Base-by-base conservation (phyloP, 1,284 basidiomycete genomes). In the Thecaphora thlaspeos region DNA sequence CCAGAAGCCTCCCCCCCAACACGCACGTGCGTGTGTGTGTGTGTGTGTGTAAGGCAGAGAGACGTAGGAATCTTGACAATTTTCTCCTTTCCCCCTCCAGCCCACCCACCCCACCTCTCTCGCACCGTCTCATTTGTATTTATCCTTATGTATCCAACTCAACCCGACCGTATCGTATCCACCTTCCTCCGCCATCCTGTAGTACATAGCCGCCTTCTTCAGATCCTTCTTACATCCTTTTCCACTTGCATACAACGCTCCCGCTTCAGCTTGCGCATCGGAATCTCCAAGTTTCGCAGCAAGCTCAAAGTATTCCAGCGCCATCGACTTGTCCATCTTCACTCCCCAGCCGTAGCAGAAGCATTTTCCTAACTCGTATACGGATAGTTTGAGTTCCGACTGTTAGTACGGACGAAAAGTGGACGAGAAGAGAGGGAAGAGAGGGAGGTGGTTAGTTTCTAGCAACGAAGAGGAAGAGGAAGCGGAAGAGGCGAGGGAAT, bases 271-370 rank as follows among this genome's bases (percentile, higher is more conserved):
- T 79, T 92, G 90, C 1, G 90, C 90, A 75, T 93, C 91, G 0
- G 85, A 81, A 75, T 93, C 91, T 0, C 90, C 90, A 5, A 94
- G 81, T 38, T 85, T 84, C 17, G 91, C 89, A 9, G 90, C 90
- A 28, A 90, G 85, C 50, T 83, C 82, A 76, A 91, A 92, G 76
- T 93, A 93, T 48, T 73, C 72, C 22, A 75, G 51, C 14, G 79
- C 85, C 89, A 88, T 89, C 68, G 43, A 52, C 50, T 55, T 87
- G 78, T 93, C 90, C 79, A 89, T 89, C 47, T 82, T 79, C 14
- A 90, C 85, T 5, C 90, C 91, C 89, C 91, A 93, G 0, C 91
- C 91, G 59, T 89, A 88, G 76, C 89, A 89, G 79, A 91, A 92
- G 75, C 90, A 91, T 77, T 91, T 89, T 1, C 89, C 91, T 7